Base-by-base conservation (phyloP, 179 eudicot genomes). In the Beta lomatogona region DNA sequence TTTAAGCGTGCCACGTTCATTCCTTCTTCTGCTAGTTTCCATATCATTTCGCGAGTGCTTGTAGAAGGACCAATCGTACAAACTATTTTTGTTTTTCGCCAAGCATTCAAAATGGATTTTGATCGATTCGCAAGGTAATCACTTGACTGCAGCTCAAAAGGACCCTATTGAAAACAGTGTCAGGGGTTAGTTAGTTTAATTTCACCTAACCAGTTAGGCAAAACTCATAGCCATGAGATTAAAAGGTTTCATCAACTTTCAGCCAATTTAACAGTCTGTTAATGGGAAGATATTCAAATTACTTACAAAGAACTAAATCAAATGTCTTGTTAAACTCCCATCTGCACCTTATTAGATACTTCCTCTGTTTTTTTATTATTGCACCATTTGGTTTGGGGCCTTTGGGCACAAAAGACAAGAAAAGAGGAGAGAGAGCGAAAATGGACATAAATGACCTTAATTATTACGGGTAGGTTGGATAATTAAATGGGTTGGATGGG, bases 61-160 rank as follows among this genome's bases (percentile, higher is more conserved):
- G 97, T 87, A 28, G 97, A 92, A 80, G 99, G 99, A 77, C 97
- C 98, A 67, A 97, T 94, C n/a, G 98, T 97, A 76, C 98, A 97
- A n/a, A 97, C 97, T 65, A 97, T 91, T 85, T 97, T 96, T 69
- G 99, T 96, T 88, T 97, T 97, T 65, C 99, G 86, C 58, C 44
- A 83, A 64, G 82, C 73, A 86, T 77, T 77, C 19, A 79, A 71
- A 36, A 36, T 5, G 10, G 71, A 53, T 50, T 80, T 82, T 45
- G 82, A 79, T 79, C 61, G 82, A 58, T 78, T 82, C 67, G 63
- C 58, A 59, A 65, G 76, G 72, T 71, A 74, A 64, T 85, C 90
- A 80, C 82, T 77, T 48, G 87, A 68, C 87, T 86, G 90, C 87
- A 87, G 83, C 75, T 84, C 90, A 79, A 85, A 78, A 21, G 89